Evolutionary conservation across 345 rosid species (phyloP).

Genomic region (Arabidopsis suecica): DNA sequence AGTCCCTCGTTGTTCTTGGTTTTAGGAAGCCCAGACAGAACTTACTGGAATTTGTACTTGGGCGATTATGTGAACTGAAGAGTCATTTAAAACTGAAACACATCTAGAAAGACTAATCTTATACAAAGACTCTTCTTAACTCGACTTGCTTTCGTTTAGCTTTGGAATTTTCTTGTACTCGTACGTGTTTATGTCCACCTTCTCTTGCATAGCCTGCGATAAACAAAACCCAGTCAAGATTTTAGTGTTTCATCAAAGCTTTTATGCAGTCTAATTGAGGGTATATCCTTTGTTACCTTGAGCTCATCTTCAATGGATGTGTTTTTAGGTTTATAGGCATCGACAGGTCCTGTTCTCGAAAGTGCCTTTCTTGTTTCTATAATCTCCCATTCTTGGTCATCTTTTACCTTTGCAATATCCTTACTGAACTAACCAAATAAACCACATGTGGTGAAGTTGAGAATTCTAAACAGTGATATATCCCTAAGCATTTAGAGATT

Average conservation of each 20-base stretch:
- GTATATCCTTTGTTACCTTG: conserved; percentile 51
- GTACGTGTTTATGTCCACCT: conserved; percentile 75
- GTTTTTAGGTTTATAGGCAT: conserved; percentile 78
- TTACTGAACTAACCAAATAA: conserved; percentile 64
- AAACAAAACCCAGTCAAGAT: conserved; percentile 6
- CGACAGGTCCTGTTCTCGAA: conserved; percentile 77
- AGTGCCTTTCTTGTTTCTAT: conserved; percentile 78
- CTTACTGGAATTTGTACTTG: neutral
- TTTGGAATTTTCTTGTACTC: conserved; percentile 88
- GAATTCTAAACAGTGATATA: neutral
- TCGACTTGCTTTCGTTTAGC: conserved; percentile 67
- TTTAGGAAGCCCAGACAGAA: conserved; percentile 23
- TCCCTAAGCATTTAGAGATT: neutral
- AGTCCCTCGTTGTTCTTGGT: neutral
- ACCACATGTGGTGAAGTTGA: neutral
- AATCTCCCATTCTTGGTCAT: conserved; percentile 92
- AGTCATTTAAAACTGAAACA: conserved; percentile 24
- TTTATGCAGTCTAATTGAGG: neutral
- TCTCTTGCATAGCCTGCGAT: conserved; percentile 70
- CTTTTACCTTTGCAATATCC: conserved; percentile 87
- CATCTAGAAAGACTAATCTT: neutral
- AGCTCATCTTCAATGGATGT: conserved; percentile 83
- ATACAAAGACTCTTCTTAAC: conserved; percentile 7
- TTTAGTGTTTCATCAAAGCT: conserved; percentile 1
- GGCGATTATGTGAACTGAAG: conserved; percentile 10